These are phyloP conservation scores for Neoascochyta sp. DNA, from an alignment of 2,329 filamentous ascomycete species.

Conservation along the genomic window DNA sequence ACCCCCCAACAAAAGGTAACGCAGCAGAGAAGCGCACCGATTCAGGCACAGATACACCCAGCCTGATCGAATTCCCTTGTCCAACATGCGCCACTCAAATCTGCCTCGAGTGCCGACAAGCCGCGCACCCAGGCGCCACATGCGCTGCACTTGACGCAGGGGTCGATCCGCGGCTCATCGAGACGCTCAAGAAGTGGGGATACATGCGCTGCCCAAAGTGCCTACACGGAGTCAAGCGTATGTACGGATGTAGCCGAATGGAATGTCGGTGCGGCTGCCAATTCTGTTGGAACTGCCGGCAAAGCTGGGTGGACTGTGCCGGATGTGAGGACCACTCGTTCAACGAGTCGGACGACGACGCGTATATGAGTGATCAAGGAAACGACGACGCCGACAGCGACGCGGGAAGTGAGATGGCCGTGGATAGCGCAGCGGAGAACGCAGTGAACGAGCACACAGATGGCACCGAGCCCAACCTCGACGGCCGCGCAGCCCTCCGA, in stretches of 20 bases:
- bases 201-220: conserved; percentile 53
- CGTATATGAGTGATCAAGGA: too few species aligned
- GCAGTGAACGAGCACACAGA: too few species aligned
- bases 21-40: conserved; percentile 27
- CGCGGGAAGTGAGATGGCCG: too few species aligned
- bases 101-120: conserved; percentile 45
- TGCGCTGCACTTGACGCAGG: conserved; percentile 35
- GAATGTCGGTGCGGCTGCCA: conserved; percentile 49
- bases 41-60: conserved; percentile 26
- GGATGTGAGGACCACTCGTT: too few species aligned
- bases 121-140: conserved; percentile 37
- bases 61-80: conserved; percentile 37
- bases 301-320: conserved; percentile 32
- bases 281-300: conserved; percentile 49
- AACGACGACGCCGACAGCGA: too few species aligned
- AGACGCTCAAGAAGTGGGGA: conserved; percentile 42
- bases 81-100: conserved; percentile 44
- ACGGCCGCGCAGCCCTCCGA: conserved; percentile 25
- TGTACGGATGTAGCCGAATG: conserved; percentile 50
- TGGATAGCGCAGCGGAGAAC: too few species aligned
- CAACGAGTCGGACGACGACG: too few species aligned
- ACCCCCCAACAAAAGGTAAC: conserved; percentile 8
- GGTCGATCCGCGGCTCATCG: conserved; percentile 36
- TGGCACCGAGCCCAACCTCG: too few species aligned
- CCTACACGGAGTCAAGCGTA: conserved; percentile 45